A percentile compares a stretch with the other conserved stretches of the same genome.
Evolutionary conservation across 192 early-diverging fungal genomes (phyloP).

Genomic region (Coemansia sp.): DNA sequence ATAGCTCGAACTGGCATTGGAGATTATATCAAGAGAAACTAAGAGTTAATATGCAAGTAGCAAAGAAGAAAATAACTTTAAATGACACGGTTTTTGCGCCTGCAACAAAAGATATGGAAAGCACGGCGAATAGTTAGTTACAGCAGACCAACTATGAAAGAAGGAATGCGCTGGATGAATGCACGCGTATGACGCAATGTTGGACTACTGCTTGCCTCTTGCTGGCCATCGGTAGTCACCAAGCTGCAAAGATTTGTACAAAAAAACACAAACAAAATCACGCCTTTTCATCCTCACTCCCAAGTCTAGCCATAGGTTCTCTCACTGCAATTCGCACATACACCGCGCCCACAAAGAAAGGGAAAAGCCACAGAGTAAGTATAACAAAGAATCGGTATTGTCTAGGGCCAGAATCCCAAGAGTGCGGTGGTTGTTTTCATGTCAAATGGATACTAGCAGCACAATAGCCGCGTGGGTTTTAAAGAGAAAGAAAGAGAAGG

Average conservation of each 20-base stretch:
- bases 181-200: conserved; percentile 1
- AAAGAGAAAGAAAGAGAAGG: conserved; percentile 1
- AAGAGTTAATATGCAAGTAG: neutral
- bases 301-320: conserved; percentile 9
- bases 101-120: neutral
- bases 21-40: conserved; percentile 7
- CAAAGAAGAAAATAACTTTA: neutral
- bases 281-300: conserved; percentile 6
- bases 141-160: neutral
- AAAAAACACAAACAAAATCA: conserved; percentile 4
- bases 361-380: conserved; percentile 7
- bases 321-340: neutral
- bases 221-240: neutral
- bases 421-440: too few species aligned
- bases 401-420: neutral
- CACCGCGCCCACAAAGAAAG: neutral
- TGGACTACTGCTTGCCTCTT: neutral
- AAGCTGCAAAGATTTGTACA: conserved; percentile 3
- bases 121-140: neutral
- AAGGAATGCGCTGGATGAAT: neutral
- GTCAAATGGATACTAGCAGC: neutral
- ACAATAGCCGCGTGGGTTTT: neutral
- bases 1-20: neutral
- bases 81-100: neutral
- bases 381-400: neutral